These are phyloP conservation scores for Scheffersomyces insectosa DNA, from an alignment of 1,139 yeast genomes.

Conservation along the genomic window DNA sequence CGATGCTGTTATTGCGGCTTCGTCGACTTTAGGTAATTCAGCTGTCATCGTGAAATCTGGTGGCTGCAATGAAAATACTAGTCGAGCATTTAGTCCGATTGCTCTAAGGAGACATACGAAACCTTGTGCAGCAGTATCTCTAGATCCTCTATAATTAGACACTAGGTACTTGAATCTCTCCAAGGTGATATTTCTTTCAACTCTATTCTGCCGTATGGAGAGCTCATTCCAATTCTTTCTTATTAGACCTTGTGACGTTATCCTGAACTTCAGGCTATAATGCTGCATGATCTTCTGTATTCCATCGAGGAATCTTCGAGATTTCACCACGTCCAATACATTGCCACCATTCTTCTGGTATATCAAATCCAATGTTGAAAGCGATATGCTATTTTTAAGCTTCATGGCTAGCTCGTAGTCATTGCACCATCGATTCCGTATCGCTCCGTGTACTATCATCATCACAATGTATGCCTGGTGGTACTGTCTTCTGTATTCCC, in stretches of 20 bases:
- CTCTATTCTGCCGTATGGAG: constrained; percentile 16
- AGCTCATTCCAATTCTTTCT: constrained; percentile 65
- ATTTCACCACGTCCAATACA: constrained; percentile 46
- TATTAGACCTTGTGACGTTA: constrained; percentile 45
- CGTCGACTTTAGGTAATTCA: constrained; percentile 15
- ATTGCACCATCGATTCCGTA: constrained; percentile 77
- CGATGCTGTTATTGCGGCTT: background rate
- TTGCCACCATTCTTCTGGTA: constrained; percentile 39
- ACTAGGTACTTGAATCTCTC: constrained; percentile 44
- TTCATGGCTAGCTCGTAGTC: constrained; percentile 40
- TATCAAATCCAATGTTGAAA: constrained; percentile 43
- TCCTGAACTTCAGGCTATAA: constrained; percentile 62
- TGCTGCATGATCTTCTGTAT: constrained; percentile 60
- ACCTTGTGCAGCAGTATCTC: constrained; percentile 86
- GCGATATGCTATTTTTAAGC: constrained; percentile 50
- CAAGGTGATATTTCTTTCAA: constrained; percentile 28
- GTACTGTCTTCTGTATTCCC: constrained; percentile 47
- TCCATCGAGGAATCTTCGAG: constrained; percentile 76
- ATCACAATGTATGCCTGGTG: constrained; percentile 62
- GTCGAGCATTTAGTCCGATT: constrained; percentile 68
- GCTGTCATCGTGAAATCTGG: constrained; percentile 68
- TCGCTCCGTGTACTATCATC: constrained; percentile 63
- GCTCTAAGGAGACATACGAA: constrained; percentile 76
- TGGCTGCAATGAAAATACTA: constrained; percentile 83
- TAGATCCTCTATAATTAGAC: constrained; percentile 57